Percentiles rank a stretch among this genome's conserved stretches.
These are phyloP conservation scores for Cyamopsis tetragonoloba DNA, from an alignment of 306 rosid genomes.

Conservation along the genomic window DNA sequence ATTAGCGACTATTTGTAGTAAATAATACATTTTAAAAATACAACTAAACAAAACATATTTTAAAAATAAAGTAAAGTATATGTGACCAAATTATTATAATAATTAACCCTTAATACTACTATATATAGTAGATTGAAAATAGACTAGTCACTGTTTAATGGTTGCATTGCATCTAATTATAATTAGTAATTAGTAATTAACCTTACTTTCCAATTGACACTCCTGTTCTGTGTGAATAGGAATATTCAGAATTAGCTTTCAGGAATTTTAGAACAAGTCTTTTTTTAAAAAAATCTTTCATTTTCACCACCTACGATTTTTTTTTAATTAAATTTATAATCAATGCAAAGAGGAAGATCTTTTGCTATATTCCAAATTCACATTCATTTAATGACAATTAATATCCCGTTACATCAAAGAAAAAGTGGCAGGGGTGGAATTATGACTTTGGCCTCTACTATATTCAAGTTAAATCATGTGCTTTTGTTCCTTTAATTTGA, in stretches of 20 bases:
- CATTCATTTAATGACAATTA: slow-evolving; percentile 11
- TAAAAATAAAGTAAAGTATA: too few relatives aligned
- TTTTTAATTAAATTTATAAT: too few relatives aligned
- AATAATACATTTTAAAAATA: too few relatives aligned
- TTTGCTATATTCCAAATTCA: neutral
- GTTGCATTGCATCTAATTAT: neutral
- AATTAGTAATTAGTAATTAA: too few relatives aligned
- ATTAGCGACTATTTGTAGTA: too few relatives aligned
- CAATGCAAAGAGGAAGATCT: neutral
- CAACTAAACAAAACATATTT: too few relatives aligned
- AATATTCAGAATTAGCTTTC: neutral
- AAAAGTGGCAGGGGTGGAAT: neutral
- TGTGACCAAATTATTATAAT: too few relatives aligned
- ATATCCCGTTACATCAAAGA: neutral
- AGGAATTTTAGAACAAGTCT: neutral
- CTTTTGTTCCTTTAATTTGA: too few relatives aligned
- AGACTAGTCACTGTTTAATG: neutral
- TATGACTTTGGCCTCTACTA: neutral
- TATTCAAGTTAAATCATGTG: neutral
- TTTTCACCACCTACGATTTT: neutral
- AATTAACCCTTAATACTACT: too few relatives aligned
- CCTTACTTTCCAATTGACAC: neutral
- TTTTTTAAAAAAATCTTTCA: neutral
- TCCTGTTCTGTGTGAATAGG: neutral
- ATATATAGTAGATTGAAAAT: too few relatives aligned